These are phyloP conservation scores for Nicotiana undulata DNA, from an alignment of 257 asterid species.

Conservation along the genomic window DNA sequence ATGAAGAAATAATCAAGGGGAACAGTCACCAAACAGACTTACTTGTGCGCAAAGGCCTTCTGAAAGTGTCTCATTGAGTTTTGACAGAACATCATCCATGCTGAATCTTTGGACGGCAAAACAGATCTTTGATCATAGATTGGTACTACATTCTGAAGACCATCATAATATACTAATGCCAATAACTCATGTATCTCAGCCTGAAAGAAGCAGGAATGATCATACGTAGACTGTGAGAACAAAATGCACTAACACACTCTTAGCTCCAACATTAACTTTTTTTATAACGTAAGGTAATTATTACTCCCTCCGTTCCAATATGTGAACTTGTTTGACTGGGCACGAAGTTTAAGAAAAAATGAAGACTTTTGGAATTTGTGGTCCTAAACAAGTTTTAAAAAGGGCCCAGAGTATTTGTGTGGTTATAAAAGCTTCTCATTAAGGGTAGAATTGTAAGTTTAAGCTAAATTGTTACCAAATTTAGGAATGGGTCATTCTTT, in stretches of 20 bases:
- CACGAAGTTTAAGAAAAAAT: too few relatives aligned
- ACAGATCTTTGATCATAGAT: slow-evolving; percentile 84
- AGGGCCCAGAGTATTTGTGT: too few relatives aligned
- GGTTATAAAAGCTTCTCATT: too few relatives aligned
- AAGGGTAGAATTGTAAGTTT: too few relatives aligned
- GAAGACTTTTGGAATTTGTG: too few relatives aligned
- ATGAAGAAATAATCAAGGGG: slow-evolving; percentile 18
- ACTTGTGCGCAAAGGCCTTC: slow-evolving; percentile 83
- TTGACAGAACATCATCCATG: slow-evolving; percentile 82
- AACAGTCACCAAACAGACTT: slow-evolving; percentile 22
- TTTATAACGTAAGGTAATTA: neutral
- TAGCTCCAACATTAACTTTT: neutral
- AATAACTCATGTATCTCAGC: slow-evolving; percentile 94
- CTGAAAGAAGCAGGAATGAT: slow-evolving; percentile 37
- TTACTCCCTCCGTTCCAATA: too few relatives aligned
- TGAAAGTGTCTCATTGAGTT: slow-evolving; percentile 83
- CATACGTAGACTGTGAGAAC: neutral
- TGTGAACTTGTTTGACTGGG: too few relatives aligned
- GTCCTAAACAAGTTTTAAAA: too few relatives aligned
- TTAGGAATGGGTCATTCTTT: too few relatives aligned
- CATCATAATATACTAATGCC: slow-evolving; percentile 94
- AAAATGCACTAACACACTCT: neutral
- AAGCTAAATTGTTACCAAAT: too few relatives aligned
- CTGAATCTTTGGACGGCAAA: slow-evolving; percentile 57
- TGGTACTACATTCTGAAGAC: slow-evolving; percentile 96